A percentile compares a stretch with the other conserved stretches of the same genome.
Conservation (phyloP, 148 eudicot species). For the Hydrangea macrophylla region DNA sequence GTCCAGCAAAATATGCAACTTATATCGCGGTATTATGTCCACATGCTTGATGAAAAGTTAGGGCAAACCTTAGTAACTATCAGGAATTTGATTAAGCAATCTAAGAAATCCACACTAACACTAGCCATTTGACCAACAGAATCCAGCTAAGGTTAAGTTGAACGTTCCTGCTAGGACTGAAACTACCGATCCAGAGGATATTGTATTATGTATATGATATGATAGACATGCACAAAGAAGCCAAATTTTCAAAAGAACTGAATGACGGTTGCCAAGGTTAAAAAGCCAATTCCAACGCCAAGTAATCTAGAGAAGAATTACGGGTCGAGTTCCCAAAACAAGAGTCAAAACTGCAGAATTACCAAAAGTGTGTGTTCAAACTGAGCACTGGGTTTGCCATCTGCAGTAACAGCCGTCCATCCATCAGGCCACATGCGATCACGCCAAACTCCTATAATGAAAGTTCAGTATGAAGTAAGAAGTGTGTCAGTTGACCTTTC, state of each 20-base stretch:
- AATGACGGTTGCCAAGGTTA: background rate
- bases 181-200: background rate
- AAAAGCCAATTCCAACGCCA: background rate
- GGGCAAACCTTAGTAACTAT: background rate
- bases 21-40: background rate
- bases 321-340: background rate
- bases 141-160: background rate
- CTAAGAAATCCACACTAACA: background rate
- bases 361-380: constrained; percentile 97
- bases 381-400: constrained; percentile 98
- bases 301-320: background rate
- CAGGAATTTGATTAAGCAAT: background rate
- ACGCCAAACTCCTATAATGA: constrained; percentile 79
- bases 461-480: constrained; percentile 13
- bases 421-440: constrained; percentile 99
- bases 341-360: background rate
- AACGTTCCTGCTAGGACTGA: background rate
- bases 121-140: background rate
- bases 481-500: background rate
- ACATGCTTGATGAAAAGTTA: background rate
- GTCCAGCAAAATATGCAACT: background rate
- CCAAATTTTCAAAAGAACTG: background rate
- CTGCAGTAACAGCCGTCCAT: constrained; percentile 96
- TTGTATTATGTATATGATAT: background rate
- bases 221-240: background rate